Evolutionary conservation across 495 filamentous ascomycete species (phyloP).

Genomic region (Trichoderma virens): DNA sequence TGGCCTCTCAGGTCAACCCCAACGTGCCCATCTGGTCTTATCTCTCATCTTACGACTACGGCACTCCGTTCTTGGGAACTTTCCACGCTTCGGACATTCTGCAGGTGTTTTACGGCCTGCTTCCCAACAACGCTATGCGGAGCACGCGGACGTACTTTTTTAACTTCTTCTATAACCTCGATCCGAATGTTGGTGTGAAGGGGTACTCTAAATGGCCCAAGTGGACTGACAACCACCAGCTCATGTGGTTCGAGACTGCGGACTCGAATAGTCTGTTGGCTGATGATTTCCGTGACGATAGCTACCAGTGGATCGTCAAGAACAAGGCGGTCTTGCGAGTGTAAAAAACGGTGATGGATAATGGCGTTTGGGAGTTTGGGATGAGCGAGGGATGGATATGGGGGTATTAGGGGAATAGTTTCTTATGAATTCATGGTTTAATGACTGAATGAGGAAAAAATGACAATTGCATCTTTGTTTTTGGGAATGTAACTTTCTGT

Average conservation of each 20-base stretch:
- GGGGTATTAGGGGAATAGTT: too few species aligned
- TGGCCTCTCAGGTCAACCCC: conserved; percentile 35
- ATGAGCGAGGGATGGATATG: too few species aligned
- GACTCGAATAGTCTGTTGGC: conserved; percentile 35
- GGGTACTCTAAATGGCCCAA: conserved; percentile 51
- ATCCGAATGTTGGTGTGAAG: conserved; percentile 49
- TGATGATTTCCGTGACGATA: conserved; percentile 52
- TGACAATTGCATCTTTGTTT: too few species aligned
- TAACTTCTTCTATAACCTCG: conserved; percentile 55
- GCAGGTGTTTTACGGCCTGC: conserved; percentile 56
- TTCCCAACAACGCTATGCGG: conserved; percentile 52
- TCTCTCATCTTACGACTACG: conserved; percentile 57
- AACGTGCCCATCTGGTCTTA: conserved; percentile 63
- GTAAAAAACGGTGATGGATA: neutral
- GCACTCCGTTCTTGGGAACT: conserved; percentile 62
- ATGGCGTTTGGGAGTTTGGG: neutral
- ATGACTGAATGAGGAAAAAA: too few species aligned
- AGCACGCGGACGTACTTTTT: conserved; percentile 56
- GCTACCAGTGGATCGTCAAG: conserved; percentile 38
- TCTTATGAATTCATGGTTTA: too few species aligned
- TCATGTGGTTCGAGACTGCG: conserved; percentile 51
- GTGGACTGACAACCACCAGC: conserved; percentile 43
- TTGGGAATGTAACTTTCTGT: too few species aligned
- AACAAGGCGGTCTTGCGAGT: conserved; percentile 27
- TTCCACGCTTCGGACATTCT: conserved; percentile 62